Conservation (phyloP, 305 asterid species). For the Fraxinus platypoda region DNA sequence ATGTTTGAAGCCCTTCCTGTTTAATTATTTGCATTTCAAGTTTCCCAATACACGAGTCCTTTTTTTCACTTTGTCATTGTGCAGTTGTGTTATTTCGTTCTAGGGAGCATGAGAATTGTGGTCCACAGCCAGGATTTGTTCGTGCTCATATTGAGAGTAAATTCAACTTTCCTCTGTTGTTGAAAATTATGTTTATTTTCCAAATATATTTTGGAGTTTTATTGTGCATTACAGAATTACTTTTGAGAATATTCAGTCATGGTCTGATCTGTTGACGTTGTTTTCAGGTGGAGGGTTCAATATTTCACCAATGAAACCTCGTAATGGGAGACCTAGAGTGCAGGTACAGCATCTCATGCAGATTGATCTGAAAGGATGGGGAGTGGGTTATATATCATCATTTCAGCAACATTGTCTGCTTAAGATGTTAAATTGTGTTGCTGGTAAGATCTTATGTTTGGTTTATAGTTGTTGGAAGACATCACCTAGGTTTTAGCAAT, state of each 20-base stretch:
- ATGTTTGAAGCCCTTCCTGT: slow-evolving; percentile 20
- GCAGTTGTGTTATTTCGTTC: slow-evolving; percentile 97
- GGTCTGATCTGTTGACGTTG: slow-evolving; percentile 16
- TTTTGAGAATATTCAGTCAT: slow-evolving; percentile 16
- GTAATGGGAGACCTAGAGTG: slow-evolving; percentile 84
- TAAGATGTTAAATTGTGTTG: slow-evolving; percentile 94
- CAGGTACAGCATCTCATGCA: slow-evolving; percentile 99
- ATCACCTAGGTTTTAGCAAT: background rate
- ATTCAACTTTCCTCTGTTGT: slow-evolving; percentile 30
- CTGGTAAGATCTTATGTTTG: slow-evolving; percentile 57
- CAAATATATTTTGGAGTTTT: background rate
- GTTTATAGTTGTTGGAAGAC: background rate
- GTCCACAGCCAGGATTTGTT: slow-evolving; percentile 92
- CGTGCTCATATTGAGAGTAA: slow-evolving; percentile 96
- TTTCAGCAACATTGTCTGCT: slow-evolving; percentile 97
- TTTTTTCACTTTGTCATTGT: slow-evolving; percentile 29
- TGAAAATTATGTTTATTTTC: slow-evolving; percentile 16
- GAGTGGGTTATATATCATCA: slow-evolving; percentile 80
- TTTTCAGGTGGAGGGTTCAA: slow-evolving; percentile 92
- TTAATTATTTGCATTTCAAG: slow-evolving; percentile 22
- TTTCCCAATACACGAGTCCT: slow-evolving; percentile 10
- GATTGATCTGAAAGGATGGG: slow-evolving; percentile 97
- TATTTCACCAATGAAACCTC: slow-evolving; percentile 88
- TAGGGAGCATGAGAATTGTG: slow-evolving; percentile 95
- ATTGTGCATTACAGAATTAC: background rate